Evolutionary conservation across 768 basidiomycete genomes (phyloP).

Genomic region (Erythrobasidium yunnanense): DNA sequence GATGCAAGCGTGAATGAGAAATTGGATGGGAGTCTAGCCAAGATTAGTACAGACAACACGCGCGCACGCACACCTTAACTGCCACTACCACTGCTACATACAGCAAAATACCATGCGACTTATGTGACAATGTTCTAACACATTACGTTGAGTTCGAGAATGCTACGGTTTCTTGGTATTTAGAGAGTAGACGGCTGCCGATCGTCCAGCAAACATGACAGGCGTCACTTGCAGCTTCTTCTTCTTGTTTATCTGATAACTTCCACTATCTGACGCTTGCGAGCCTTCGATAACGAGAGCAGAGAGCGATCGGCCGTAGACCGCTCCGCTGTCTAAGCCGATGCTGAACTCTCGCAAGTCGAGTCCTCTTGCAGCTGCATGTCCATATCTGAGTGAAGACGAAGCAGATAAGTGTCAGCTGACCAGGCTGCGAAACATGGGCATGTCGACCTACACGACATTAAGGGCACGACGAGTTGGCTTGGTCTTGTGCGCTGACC

Average conservation of each 20-base stretch:
- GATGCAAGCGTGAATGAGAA: no score
- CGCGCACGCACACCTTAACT: no score
- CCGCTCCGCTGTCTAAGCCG: constrained; percentile 57
- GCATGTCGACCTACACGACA: constrained; percentile 48
- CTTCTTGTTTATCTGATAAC: background rate
- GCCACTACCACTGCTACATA: no score
- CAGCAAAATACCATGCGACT: no score
- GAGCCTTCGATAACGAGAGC: constrained; percentile 52
- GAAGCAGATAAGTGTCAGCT: background rate
- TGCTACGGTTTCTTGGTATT: constrained; percentile 18
- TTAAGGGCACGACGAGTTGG: constrained; percentile 61
- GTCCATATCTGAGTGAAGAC: constrained; percentile 53
- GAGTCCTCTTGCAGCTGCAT: constrained; percentile 65
- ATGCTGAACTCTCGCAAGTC: constrained; percentile 73
- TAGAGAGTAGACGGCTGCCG: constrained; percentile 17
- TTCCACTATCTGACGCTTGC: background rate
- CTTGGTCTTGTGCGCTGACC: constrained; percentile 41
- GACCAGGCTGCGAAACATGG: background rate
- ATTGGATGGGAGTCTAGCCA: no score
- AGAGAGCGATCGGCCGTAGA: constrained; percentile 55
- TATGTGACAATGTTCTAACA: no score
- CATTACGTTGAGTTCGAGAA: background rate
- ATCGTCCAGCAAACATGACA: constrained; percentile 1
- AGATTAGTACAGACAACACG: no score
- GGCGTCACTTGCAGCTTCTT: background rate